Percentiles rank a stretch among this genome's conserved stretches.
Conservation (phyloP, 192 early-diverging fungal species). For the Gaertneriomyces semiglobifer region DNA sequence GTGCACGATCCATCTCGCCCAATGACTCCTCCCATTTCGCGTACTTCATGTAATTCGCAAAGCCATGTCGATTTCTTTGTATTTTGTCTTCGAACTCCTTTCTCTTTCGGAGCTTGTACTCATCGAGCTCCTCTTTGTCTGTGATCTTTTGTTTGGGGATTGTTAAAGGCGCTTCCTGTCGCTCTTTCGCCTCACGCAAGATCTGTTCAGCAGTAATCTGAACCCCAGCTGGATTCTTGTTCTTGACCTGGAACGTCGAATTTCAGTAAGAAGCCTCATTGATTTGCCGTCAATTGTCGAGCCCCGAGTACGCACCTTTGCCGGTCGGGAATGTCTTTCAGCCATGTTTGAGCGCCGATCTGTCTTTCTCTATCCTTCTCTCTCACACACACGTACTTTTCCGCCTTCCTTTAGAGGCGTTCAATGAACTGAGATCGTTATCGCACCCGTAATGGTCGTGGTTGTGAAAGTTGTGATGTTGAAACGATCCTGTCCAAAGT, state of each 20-base stretch:
- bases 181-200: constrained; percentile 88
- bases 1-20: constrained; percentile 68
- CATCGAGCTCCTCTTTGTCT: constrained; percentile 88
- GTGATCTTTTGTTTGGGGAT: constrained; percentile 83
- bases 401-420: too few relatives aligned
- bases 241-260: constrained; percentile 65
- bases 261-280: not conserved
- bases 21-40: constrained; percentile 94
- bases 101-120: constrained; percentile 84
- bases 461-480: too few relatives aligned
- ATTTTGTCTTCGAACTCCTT: constrained; percentile 94
- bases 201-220: constrained; percentile 99
- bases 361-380: too few relatives aligned
- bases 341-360: too few relatives aligned
- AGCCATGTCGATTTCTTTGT: constrained; percentile 76
- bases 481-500: too few relatives aligned
- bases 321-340: constrained; percentile 28
- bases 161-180: constrained; percentile 60
- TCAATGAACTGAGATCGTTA: too few relatives aligned
- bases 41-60: constrained; percentile 93
- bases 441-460: too few relatives aligned
- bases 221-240: constrained; percentile 94
- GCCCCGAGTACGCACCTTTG: constrained; percentile 18
- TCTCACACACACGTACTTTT: too few relatives aligned
- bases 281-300: not conserved